Evolutionary conservation across 108 stramenopile species (phyloP), one percentile per base, ranked within the genome.

Genomic region (Craspedostauros australis): DNA sequence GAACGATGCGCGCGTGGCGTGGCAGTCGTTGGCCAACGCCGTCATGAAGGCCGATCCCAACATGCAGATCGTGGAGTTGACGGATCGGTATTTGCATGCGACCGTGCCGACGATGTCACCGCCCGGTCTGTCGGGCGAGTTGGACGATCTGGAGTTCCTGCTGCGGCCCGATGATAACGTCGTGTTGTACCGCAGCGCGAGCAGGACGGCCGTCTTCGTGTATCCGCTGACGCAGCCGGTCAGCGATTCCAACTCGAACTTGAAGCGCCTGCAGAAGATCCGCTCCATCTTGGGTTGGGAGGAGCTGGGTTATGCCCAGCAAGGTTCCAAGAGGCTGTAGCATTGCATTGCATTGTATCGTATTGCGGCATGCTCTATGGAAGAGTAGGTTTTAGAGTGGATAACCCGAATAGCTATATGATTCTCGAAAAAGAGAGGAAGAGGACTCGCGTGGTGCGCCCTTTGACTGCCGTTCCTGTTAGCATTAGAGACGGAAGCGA

Each of bases 201-300:
- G 78, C 41, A 69, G 91, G 18, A 78, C 76, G 36, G 81, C 89
- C 7, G 66, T 89, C 14, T 93, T 95, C 68, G 79, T 95, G 11
- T 95, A 95, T 68, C 94, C 94, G 2, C 54, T 95, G 41, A 92
- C 91, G 24, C 94, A 91, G 52, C 94, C 94, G 14, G 87, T 95
- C 5, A 76, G 82, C 40, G 94, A 95, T 51, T 64, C 73, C 43
- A 88, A 91, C 57, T 73, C 77, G 25, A 88, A 91, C 42, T 60
- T 83, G 60, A 86, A 91, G 41, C 66, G 94, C 14, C 39, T 95
- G 39, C 68, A 93, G 56, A 84, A 73, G 60, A 88, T 92, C 59
- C 66, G 86, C 39, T 33, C 75, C 33, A 60, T 34, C 21, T 54
- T 92, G 47, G 91, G 91, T 12, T 92, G 91, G 91, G 72, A 70